phyloP scores from a whole-genome alignment of 192 early-diverging fungal species.

The Helicostylum pulchrum region DNA sequence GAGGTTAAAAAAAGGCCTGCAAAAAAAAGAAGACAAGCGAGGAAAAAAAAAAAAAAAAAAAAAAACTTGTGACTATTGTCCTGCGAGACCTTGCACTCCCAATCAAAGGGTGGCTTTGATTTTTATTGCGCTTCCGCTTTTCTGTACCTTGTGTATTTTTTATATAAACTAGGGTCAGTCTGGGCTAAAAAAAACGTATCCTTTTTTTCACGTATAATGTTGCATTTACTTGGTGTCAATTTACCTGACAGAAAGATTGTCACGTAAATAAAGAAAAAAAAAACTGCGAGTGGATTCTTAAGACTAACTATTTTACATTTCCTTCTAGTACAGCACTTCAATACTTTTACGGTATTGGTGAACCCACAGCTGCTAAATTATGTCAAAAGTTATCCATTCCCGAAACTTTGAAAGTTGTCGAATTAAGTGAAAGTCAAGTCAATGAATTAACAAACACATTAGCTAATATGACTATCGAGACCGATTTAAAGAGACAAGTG shows the following conservation, averaged over 20 bases:
- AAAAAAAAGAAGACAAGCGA: slow-evolving; percentile 9
- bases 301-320: slow-evolving; percentile 3
- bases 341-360: slow-evolving; percentile 91
- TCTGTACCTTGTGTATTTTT: not conserved
- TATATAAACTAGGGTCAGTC: slow-evolving; percentile 7
- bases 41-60: slow-evolving; percentile 13
- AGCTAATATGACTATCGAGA: slow-evolving; percentile 85
- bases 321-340: slow-evolving; percentile 63
- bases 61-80: slow-evolving; percentile 14
- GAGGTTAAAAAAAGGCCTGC: not conserved
- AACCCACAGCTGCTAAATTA: slow-evolving; percentile 64
- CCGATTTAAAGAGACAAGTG: slow-evolving; percentile 69
- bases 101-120: slow-evolving; percentile 11
- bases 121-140: no score
- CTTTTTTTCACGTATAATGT: slow-evolving; percentile 43
- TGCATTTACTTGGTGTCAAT: slow-evolving; percentile 93
- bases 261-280: slow-evolving; percentile 25
- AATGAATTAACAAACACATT: slow-evolving; percentile 83
- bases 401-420: slow-evolving; percentile 78
- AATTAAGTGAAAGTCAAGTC: slow-evolving; percentile 85
- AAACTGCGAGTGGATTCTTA: slow-evolving; percentile 26
- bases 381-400: slow-evolving; percentile 84
- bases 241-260: slow-evolving; percentile 88
- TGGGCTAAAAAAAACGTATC: not conserved
- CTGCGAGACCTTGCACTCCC: not conserved